Percentiles rank a stretch among this genome's conserved stretches.
phyloP scores from a whole-genome alignment of 805 yeast genomes.

The Wickerhamomyces sydowiorum region DNA sequence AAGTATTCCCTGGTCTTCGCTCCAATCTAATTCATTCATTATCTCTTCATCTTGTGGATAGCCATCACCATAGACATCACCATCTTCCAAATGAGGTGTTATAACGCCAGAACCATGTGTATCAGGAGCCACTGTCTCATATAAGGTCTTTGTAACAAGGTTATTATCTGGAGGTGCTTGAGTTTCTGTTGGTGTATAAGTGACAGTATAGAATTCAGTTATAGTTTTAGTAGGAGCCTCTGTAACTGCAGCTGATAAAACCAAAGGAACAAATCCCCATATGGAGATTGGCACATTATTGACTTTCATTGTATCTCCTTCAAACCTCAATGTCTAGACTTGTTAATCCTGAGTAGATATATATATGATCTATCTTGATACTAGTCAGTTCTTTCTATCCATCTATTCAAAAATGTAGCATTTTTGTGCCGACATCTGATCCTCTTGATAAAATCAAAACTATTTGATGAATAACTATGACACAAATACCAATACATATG shows the following conservation, averaged over 20 bases:
- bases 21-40: no score
- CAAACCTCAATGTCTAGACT: no score
- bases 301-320: neutral
- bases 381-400: no score
- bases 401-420: no score
- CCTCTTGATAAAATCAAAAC: no score
- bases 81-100: neutral
- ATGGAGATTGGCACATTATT: neutral
- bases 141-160: neutral
- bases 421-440: no score
- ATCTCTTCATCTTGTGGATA: neutral
- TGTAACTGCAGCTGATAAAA: neutral
- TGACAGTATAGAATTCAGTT: neutral
- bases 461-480: no score
- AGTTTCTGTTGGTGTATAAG: neutral
- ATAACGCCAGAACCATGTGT: neutral
- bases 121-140: neutral
- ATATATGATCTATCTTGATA: no score
- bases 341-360: no score
- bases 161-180: neutral
- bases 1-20: no score
- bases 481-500: no score
- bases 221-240: neutral
- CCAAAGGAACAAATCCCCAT: neutral
- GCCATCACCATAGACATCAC: neutral